A percentile compares a stretch with the other conserved stretches of the same genome.
These are phyloP conservation scores for Fusarium staphyleae DNA, from an alignment of 2,329 filamentous ascomycete genomes.

Conservation along the genomic window DNA sequence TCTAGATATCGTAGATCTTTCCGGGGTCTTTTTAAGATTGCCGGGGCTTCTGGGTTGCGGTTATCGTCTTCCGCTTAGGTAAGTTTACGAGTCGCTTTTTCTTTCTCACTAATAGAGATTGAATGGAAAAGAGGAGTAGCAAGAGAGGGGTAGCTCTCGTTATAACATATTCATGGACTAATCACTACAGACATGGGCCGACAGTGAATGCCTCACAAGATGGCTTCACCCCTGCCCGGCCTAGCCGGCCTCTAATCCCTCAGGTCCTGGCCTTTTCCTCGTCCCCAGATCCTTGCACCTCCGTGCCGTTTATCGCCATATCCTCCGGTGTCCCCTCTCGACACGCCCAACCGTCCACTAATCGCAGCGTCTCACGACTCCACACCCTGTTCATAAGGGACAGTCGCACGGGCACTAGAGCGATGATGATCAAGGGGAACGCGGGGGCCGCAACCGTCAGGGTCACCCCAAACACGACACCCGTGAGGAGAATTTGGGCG, in stretches of 20 bases:
- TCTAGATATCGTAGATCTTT: neutral
- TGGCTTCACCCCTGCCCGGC: neutral
- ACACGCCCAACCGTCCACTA: conserved; percentile 57
- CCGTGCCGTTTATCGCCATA: conserved; percentile 33
- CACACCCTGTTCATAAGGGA: conserved; percentile 67
- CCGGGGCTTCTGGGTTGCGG: conserved; percentile 5
- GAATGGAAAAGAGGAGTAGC: too few relatives aligned
- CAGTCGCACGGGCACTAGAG: conserved; percentile 68
- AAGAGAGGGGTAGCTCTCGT: conserved; percentile 28
- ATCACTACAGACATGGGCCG: conserved; percentile 35
- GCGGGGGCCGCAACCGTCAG: conserved; percentile 68
- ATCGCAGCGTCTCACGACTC: conserved; percentile 61
- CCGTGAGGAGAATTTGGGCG: conserved; percentile 64
- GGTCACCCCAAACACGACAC: conserved; percentile 68
- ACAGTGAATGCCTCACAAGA: neutral
- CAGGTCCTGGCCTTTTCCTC: conserved; percentile 42
- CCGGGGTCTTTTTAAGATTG: neutral
- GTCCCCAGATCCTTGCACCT: conserved; percentile 25
- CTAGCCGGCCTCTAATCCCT: conserved; percentile 3
- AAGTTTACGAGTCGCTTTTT: neutral
- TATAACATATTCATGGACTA: conserved; percentile 43
- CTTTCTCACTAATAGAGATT: too few relatives aligned
- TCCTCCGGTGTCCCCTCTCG: conserved; percentile 62
- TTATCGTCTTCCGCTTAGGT: conserved; percentile 24
- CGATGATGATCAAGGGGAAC: conserved; percentile 69